Percentiles rank a stretch among this genome's conserved stretches.
Evolutionary conservation across 202 grass and related monocot genomes (phyloP).

Genomic region (Setaria viridis): DNA sequence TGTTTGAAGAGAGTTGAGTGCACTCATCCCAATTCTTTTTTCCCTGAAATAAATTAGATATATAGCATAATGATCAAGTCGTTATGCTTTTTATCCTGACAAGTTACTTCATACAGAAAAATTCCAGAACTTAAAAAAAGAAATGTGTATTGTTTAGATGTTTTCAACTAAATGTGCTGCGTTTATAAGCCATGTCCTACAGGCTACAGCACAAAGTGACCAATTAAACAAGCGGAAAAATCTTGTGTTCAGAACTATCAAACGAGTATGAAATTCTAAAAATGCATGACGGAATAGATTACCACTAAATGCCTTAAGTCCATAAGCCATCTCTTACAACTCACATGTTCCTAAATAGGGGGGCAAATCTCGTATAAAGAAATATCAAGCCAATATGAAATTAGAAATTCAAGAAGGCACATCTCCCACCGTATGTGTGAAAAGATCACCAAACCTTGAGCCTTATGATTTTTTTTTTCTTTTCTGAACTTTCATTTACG

Average conservation of each 20-base stretch:
- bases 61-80: not conserved
- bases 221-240: not conserved
- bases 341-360: not conserved
- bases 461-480: slow-evolving; percentile 17
- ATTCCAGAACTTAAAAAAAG: not conserved
- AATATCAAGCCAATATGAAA: not conserved
- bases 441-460: not conserved
- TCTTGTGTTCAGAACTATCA: slow-evolving; percentile 2
- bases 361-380: not conserved
- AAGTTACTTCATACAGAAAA: not conserved
- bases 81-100: not conserved
- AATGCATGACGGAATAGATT: not conserved
- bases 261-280: not conserved
- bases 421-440: not conserved
- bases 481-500: not conserved
- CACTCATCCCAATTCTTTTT: not conserved
- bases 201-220: not conserved
- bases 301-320: not conserved
- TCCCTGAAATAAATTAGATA: not conserved
- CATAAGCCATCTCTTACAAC: not conserved
- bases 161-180: not conserved
- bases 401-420: not conserved
- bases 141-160: not conserved
- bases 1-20: slow-evolving; percentile 50
- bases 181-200: not conserved